Base-by-base conservation (phyloP, 2,329 filamentous ascomycete genomes). In the Colletotrichum costaricense region DNA sequence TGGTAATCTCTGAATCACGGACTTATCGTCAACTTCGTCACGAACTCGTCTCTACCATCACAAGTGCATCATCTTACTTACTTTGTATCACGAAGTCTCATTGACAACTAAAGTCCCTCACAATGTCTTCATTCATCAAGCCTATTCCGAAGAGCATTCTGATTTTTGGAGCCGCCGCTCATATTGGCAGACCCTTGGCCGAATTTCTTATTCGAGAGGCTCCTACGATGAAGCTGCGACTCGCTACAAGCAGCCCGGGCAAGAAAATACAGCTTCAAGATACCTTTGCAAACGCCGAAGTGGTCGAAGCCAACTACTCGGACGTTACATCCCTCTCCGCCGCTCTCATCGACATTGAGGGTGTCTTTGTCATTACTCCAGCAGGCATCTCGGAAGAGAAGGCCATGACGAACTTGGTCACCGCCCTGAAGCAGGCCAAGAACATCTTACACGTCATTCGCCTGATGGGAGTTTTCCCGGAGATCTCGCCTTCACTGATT, bases 311-410 rank as follows among this genome's bases (percentile, higher is more conserved):
- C 26, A 49, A 63, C 38, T 69, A 69, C 0, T 11, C 22, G 4
- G 35, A 69, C 22, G 16, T 52, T 0, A 0, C 30, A 28, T 69
- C 67, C 9, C 49, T 69, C 19, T 57, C 26, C 1, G 22, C n/a
- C 12, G 59, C 59, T 1, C 33, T 58, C 2, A 6, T 8, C 12
- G 59, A 52, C 4, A 28, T 63, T 19, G 59, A 69, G 14, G 67
- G 59, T 1, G 52, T 69, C 24, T 69, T 69, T 52, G 59, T 69
- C 12, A 24, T 69, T 4, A 68, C 57, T 2, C 57, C 66, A 3
- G 46, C 16, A 11, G 66, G 66, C 19, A n/a, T 68, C 0, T 28
- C 35, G 1, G 57, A 68, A 22, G 24, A 56, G 33, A 19, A 38
- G 28, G 38, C 57, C 7, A 68, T 68, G 66, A 35, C 49, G 5